Evolutionary conservation across 495 filamentous ascomycete genomes (phyloP).

Genomic region (Staphylotrichum longicolle): DNA sequence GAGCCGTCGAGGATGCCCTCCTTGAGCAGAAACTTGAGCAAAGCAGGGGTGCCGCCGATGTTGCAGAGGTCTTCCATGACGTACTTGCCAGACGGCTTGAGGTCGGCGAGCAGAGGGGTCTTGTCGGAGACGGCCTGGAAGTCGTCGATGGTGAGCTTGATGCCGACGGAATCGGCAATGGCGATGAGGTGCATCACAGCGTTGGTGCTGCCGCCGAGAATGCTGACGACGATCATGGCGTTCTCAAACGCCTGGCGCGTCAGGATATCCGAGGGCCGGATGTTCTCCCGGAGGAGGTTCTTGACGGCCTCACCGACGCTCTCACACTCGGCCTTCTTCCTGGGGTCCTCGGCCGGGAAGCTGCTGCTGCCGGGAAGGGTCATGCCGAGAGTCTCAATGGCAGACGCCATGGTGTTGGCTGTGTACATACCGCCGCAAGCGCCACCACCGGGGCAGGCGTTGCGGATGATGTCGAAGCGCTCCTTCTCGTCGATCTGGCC

Average conservation of each 20-base stretch:
- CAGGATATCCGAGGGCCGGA: conserved; percentile 83
- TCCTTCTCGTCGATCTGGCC: conserved; percentile 89
- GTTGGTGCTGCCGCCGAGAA: conserved; percentile 94
- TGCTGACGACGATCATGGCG: conserved; percentile 92
- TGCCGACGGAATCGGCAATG: conserved; percentile 89
- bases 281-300: conserved; percentile 81
- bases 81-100: conserved; percentile 96
- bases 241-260: conserved; percentile 93
- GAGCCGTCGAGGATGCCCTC: conserved; percentile 86
- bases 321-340: conserved; percentile 83
- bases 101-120: conserved; percentile 88
- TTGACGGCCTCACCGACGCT: conserved; percentile 83
- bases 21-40: conserved; percentile 87
- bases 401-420: conserved; percentile 96
- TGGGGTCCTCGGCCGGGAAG: conserved; percentile 82
- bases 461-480: conserved; percentile 89
- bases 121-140: conserved; percentile 93
- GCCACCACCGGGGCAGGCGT: conserved; percentile 90
- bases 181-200: conserved; percentile 96
- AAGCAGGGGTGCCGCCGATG: conserved; percentile 86
- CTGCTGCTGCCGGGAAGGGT: conserved; percentile 90
- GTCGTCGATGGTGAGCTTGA: conserved; percentile 94
- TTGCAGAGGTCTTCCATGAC: conserved; percentile 89
- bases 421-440: conserved; percentile 99
- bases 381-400: conserved; percentile 97